Evolutionary conservation across 2,329 filamentous ascomycete genomes (phyloP), one percentile per base, ranked within the genome.

Genomic region (Gliomastix tumulicola): DNA sequence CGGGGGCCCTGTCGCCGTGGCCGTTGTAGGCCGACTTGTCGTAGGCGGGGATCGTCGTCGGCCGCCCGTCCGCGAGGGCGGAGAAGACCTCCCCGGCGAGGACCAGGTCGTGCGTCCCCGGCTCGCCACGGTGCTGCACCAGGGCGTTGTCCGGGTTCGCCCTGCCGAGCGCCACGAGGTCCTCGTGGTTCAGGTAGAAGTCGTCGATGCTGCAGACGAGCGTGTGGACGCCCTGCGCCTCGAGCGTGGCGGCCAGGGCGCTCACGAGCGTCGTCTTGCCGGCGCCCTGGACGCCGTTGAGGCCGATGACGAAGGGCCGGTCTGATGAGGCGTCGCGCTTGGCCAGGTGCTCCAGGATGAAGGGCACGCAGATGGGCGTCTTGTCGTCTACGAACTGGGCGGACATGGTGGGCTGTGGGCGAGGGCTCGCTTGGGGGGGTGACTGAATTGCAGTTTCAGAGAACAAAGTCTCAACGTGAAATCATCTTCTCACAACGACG

Each of bases 261-360:
- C 71, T 71, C 25, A 89, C 88, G 50, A 95, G 74, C 11, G 89
- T 94, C 4, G 89, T 94, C 66, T 97, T 96, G 47, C 90, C 90
- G 25, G 86, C 83, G 42, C 90, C 90, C 63, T 96, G 90, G 20
- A 95, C 79, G 42, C 89, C 90, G 50, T 94, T 94, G 50, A 97
- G 74, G 32, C 88, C 90, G 44, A 96, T 72, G 56, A 95, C 78
- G 59, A 95, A 54, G 20, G 88, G 88, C 16, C 71, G 73, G 49
- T 46, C 38, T 17, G 44, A 36, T 36, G 54, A 39, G 42, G 63
- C 64, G 54, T 82, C 74, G 23, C 56, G 44, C 40, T 67, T 55
- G n/a, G n/a, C n/a, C 39, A 87, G 65, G 32, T 70, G 74, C 27
- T 74, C 63, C 23, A 84, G 69, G 42, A 88, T 83, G 57, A 90